Evolutionary conservation across 441 rosid genomes (phyloP).

Genomic region (Oxalis stricta): DNA sequence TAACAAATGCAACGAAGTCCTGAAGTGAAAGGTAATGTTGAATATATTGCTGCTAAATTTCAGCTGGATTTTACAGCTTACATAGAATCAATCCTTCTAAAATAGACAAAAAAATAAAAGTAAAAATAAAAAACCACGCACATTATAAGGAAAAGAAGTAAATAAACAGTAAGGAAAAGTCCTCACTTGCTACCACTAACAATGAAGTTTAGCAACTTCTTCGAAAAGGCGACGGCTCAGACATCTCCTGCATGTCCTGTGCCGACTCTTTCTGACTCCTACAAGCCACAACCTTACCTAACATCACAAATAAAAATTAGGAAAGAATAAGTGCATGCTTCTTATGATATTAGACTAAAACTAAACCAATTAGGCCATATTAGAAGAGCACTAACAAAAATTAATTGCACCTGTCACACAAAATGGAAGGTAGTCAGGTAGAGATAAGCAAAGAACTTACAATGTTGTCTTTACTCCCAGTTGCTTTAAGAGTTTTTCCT

Average conservation of each 20-base stretch:
- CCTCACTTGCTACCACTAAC: slow-evolving; percentile 92
- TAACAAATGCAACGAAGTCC: no score
- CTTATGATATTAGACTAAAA: not conserved
- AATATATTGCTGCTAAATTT: no score
- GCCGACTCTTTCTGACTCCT: slow-evolving; percentile 71
- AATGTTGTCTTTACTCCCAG: slow-evolving; percentile 85
- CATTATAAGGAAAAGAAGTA: no score
- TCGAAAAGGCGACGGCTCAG: slow-evolving; percentile 84
- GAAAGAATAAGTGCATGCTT: not conserved
- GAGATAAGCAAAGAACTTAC: slow-evolving; percentile 33
- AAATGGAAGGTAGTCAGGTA: not conserved
- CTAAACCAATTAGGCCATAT: not conserved
- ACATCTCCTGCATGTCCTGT: slow-evolving; percentile 85
- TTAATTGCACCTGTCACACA: no score
- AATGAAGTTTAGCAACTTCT: slow-evolving; percentile 50
- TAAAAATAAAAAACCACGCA: no score
- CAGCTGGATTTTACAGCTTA: no score
- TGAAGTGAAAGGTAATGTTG: no score
- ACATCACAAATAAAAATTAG: not conserved
- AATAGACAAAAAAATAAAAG: no score
- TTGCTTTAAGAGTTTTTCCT: slow-evolving; percentile 50
- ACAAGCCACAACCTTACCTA: slow-evolving; percentile 91
- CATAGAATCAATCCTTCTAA: no score
- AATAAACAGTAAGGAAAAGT: slow-evolving; percentile 3
- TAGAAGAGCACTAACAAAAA: not conserved